Percentiles rank a stretch among this genome's conserved stretches.
phyloP scores from a whole-genome alignment of 1,139 yeast genomes.

The Yamadazyma membranifaciens region DNA sequence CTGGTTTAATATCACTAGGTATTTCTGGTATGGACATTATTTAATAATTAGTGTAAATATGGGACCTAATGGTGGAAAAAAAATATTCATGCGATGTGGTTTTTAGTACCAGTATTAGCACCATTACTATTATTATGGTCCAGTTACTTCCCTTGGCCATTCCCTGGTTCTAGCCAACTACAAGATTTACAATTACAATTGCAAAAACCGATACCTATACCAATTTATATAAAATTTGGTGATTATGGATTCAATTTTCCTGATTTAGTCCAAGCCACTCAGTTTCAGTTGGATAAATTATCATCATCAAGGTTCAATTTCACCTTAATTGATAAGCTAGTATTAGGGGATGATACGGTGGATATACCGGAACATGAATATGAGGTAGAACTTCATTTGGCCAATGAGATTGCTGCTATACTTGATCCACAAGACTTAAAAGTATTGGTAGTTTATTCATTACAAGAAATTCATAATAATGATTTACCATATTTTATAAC shows the following conservation, averaged over 20 bases:
- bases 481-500: constrained; percentile 41
- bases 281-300: constrained; percentile 33
- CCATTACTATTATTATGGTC: constrained; percentile 4
- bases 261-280: constrained; percentile 44
- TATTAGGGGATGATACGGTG: background rate
- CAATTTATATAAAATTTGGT: constrained; percentile 31
- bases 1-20: constrained; percentile 42
- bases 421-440: constrained; percentile 38
- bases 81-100: constrained; percentile 6
- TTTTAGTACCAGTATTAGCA: constrained; percentile 5
- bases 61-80: background rate
- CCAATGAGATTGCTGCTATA: constrained; percentile 32
- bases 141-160: background rate
- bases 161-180: background rate
- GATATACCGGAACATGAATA: constrained; percentile 16
- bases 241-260: constrained; percentile 46
- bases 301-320: constrained; percentile 1
- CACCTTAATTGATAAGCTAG: constrained; percentile 3
- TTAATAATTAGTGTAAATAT: background rate
- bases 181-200: background rate
- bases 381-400: constrained; percentile 26
- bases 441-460: constrained; percentile 34
- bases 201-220: constrained; percentile 17
- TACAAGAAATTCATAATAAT: constrained; percentile 33
- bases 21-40: constrained; percentile 34